A percentile compares a stretch with the other conserved stretches of the same genome.
phyloP scores from a whole-genome alignment of 2,329 filamentous ascomycete species.

The Calonectria henricotiae region DNA sequence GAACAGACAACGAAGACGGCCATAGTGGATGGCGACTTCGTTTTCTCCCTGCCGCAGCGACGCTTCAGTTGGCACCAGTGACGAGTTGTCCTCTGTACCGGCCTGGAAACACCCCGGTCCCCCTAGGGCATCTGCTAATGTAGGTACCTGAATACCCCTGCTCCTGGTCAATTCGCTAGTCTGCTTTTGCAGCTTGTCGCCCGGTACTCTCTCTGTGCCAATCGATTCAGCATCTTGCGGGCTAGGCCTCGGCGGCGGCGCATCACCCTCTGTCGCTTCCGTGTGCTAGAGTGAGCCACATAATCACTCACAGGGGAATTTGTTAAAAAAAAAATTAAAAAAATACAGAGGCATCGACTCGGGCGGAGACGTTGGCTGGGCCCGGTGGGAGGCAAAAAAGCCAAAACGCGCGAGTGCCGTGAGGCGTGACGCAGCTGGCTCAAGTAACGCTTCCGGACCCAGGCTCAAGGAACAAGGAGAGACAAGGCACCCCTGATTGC shows the following conservation, averaged over 20 bases:
- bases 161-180: conserved; percentile 17
- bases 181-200: conserved; percentile 2
- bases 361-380: conserved; percentile 25
- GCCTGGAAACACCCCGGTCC: conserved; percentile 14
- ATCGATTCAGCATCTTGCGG: conserved; percentile 8
- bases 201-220: conserved; percentile 13
- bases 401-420: conserved; percentile 21
- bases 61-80: conserved; percentile 14
- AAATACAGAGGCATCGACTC: conserved; percentile 9
- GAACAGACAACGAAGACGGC: not conserved
- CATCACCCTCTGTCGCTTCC: conserved; percentile 20
- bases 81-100: conserved; percentile 11
- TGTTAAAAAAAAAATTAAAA: not conserved
- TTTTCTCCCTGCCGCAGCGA: not conserved
- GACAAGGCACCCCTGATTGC: conserved; percentile 26
- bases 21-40: not conserved
- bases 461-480: conserved; percentile 30
- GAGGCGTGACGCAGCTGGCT: conserved; percentile 8
- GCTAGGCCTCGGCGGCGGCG: conserved; percentile 17
- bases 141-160: conserved; percentile 36
- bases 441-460: conserved; percentile 20
- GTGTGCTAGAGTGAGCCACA: conserved; percentile 15
- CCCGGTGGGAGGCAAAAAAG: conserved; percentile 23
- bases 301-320: not conserved
- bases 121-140: conserved; percentile 30